These are phyloP conservation scores for Psidium guajava DNA, from an alignment of 345 rosid species.

Conservation along the genomic window DNA sequence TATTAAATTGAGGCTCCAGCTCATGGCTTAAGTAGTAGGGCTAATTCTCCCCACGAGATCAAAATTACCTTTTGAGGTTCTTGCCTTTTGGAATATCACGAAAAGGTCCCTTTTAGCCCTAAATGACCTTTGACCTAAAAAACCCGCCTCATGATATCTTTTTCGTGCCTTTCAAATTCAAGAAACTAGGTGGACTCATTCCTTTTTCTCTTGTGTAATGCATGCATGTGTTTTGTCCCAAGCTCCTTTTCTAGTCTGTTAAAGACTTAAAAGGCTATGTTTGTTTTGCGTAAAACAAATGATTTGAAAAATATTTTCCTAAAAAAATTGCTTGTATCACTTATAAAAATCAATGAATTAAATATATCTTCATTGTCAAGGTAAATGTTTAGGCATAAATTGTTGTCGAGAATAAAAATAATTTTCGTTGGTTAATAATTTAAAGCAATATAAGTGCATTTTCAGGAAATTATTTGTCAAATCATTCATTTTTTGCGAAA, in stretches of 20 bases:
- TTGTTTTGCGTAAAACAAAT: too few relatives aligned
- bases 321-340: too few relatives aligned
- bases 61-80: conserved; percentile 42
- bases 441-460: too few relatives aligned
- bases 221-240: background rate
- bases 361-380: too few relatives aligned
- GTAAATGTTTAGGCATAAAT: too few relatives aligned
- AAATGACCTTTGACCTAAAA: background rate
- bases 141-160: background rate
- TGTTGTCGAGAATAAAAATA: too few relatives aligned
- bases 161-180: background rate
- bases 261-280: background rate
- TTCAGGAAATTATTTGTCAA: too few relatives aligned
- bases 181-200: background rate
- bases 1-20: conserved; percentile 25
- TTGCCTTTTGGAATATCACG: conserved; percentile 30
- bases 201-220: background rate
- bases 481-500: too few relatives aligned
- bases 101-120: conserved; percentile 71
- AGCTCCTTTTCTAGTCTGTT: background rate
- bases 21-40: conserved; percentile 32
- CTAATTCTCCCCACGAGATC: conserved; percentile 37
- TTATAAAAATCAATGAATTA: too few relatives aligned
- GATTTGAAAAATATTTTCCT: too few relatives aligned
- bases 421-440: too few relatives aligned